Percentiles rank a stretch among this genome's conserved stretches.
These are phyloP conservation scores for Suillus subaureus DNA, from an alignment of 768 basidiomycete genomes.

Conservation along the genomic window DNA sequence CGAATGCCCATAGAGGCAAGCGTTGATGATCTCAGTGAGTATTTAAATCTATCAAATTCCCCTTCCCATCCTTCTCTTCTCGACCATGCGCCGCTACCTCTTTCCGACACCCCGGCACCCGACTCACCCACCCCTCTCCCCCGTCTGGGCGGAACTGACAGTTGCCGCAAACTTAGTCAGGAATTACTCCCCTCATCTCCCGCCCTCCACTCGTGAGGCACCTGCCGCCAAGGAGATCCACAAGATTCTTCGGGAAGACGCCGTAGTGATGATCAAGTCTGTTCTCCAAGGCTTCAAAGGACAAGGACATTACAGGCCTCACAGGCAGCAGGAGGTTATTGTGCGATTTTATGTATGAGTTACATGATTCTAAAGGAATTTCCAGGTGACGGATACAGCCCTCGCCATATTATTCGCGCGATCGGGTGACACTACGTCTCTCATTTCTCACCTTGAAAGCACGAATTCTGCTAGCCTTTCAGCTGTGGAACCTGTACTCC, in stretches of 20 bases:
- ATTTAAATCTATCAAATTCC: slow-evolving; percentile 17
- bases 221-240: slow-evolving; percentile 72
- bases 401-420: slow-evolving; percentile 32
- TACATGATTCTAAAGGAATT: slow-evolving; percentile 60
- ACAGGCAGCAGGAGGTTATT: slow-evolving; percentile 53
- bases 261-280: slow-evolving; percentile 72
- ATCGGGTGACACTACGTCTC: slow-evolving; percentile 22
- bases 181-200: slow-evolving; percentile 88
- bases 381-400: slow-evolving; percentile 53
- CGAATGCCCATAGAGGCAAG: slow-evolving; percentile 68
- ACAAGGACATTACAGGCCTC: slow-evolving; percentile 60
- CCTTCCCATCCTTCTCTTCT: slow-evolving; percentile 23
- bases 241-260: slow-evolving; percentile 61
- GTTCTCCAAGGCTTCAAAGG: slow-evolving; percentile 69
- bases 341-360: slow-evolving; percentile 61
- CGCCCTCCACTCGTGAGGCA: slow-evolving; percentile 47
- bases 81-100: slow-evolving; percentile 22
- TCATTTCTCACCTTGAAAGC: slow-evolving; percentile 14
- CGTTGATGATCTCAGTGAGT: slow-evolving; percentile 89
- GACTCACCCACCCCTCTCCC: slow-evolving; percentile 30
- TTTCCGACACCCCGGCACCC: slow-evolving; percentile 32
- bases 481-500: slow-evolving; percentile 2
- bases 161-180: slow-evolving; percentile 88
- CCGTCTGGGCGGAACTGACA: slow-evolving; percentile 65
- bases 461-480: neutral